Percentiles rank a stretch among this genome's conserved stretches.
Evolutionary conservation across 2,329 filamentous ascomycete genomes (phyloP).

Genomic region (Aspergillus sp.): DNA sequence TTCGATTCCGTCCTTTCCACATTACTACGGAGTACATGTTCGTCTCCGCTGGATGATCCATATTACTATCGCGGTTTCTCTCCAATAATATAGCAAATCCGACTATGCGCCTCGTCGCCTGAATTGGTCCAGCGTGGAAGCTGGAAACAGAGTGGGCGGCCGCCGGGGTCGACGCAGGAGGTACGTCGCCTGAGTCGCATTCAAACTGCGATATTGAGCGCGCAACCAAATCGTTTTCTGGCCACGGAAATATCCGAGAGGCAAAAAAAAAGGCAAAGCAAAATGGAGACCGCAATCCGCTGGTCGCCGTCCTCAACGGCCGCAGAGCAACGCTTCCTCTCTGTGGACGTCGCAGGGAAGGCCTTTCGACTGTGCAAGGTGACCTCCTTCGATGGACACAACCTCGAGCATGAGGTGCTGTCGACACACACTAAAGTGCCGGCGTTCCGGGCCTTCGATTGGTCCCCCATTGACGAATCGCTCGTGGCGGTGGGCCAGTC

Average conservation of each 20-base stretch:
- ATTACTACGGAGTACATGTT: neutral
- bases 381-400: constrained; percentile 34
- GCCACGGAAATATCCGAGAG: neutral
- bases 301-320: constrained; percentile 60
- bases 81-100: neutral
- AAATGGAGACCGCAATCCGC: constrained; percentile 53
- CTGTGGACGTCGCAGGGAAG: constrained; percentile 60
- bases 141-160: neutral
- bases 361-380: constrained; percentile 58
- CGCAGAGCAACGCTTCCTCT: constrained; percentile 55
- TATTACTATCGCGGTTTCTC: neutral
- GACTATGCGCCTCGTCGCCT: neutral
- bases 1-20: too few relatives aligned
- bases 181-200: constrained; percentile 6
- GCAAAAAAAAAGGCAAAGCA: constrained; percentile 2
- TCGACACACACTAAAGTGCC: constrained; percentile 55
- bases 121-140: neutral
- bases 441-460: constrained; percentile 64
- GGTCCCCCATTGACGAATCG: constrained; percentile 58
- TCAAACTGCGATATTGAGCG: neutral
- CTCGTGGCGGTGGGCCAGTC: constrained; percentile 60
- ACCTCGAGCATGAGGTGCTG: constrained; percentile 52
- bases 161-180: constrained; percentile 1
- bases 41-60: neutral
- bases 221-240: neutral